These are phyloP conservation scores for Xylariaceae sp. DNA, from an alignment of 2,329 filamentous ascomycete species.

Conservation along the genomic window DNA sequence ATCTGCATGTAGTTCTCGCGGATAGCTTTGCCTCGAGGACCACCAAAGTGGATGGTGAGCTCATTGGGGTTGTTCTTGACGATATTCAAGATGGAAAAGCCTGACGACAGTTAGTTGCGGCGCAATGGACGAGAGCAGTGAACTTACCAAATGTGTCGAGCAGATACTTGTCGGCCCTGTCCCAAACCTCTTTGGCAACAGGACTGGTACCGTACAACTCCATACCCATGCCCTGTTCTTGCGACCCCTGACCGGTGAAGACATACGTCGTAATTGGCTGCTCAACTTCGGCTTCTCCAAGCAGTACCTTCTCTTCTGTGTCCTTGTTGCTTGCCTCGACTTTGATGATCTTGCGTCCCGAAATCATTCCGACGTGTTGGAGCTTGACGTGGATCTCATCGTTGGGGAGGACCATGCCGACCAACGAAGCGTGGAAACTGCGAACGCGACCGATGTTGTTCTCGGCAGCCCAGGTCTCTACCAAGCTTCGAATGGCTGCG, in stretches of 20 bases:
- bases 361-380: constrained; percentile 95
- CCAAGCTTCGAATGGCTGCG: constrained; percentile 87
- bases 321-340: constrained; percentile 94
- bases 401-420: constrained; percentile 98
- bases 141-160: constrained; percentile 91
- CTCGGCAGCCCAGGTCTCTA: constrained; percentile 98
- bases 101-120: constrained; percentile 32
- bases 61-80: constrained; percentile 99
- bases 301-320: constrained; percentile 89
- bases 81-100: constrained; percentile 96
- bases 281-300: constrained; percentile 95
- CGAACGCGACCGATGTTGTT: constrained; percentile 96
- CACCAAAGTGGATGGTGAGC: constrained; percentile 96
- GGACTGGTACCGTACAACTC: constrained; percentile 89
- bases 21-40: constrained; percentile 91
- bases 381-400: constrained; percentile 92
- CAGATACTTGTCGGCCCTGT: constrained; percentile 94
- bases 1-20: constrained; percentile 99
- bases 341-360: constrained; percentile 98
- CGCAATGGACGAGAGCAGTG: neutral
- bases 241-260: constrained; percentile 96
- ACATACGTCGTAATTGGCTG: constrained; percentile 95
- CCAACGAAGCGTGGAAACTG: constrained; percentile 92
- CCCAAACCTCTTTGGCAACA: constrained; percentile 96
- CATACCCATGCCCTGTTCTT: constrained; percentile 99